Percentiles rank a stretch among this genome's conserved stretches.
Evolutionary conservation across 2,329 filamentous ascomycete species (phyloP).

Genomic region (Arthrobotrys megalospora): DNA sequence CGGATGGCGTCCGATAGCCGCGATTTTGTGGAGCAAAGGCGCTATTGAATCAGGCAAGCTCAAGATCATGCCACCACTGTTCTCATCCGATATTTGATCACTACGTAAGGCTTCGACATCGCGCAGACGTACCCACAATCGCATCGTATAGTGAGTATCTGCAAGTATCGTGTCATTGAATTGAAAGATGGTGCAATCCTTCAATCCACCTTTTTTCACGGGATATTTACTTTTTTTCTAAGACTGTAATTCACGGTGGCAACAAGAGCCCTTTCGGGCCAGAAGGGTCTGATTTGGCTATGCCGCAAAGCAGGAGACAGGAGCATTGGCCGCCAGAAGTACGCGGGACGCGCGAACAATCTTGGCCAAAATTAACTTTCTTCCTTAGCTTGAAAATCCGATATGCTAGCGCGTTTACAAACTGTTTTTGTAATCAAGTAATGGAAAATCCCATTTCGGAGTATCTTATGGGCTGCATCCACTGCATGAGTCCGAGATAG

Average conservation of each 20-base stretch:
- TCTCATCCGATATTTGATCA: background rate
- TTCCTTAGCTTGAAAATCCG: background rate
- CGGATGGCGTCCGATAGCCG: slow-evolving; percentile 13
- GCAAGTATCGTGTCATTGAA: slow-evolving; percentile 34
- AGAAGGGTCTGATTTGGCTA: background rate
- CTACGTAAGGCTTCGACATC: background rate
- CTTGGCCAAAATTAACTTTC: background rate
- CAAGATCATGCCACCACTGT: background rate
- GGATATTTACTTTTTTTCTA: slow-evolving; percentile 16
- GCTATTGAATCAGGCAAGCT: background rate
- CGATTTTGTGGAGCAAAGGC: slow-evolving; percentile 7
- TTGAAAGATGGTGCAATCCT: slow-evolving; percentile 41
- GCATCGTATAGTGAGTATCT: background rate
- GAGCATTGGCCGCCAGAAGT: background rate
- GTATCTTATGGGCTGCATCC: slow-evolving; percentile 1
- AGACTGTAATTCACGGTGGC: background rate
- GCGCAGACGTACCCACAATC: background rate
- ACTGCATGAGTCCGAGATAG: slow-evolving; percentile 21
- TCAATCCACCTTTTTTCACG: background rate
- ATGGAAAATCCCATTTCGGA: slow-evolving; percentile 24
- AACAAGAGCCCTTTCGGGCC: background rate
- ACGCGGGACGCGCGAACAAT: background rate
- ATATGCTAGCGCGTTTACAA: slow-evolving; percentile 15
- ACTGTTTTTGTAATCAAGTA: slow-evolving; percentile 4
- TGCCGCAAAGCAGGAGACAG: background rate